A percentile compares a stretch with the other conserved stretches of the same genome.
Evolutionary conservation across 495 filamentous ascomycete genomes (phyloP).

Genomic region (Hyaloscypha bicolor): DNA sequence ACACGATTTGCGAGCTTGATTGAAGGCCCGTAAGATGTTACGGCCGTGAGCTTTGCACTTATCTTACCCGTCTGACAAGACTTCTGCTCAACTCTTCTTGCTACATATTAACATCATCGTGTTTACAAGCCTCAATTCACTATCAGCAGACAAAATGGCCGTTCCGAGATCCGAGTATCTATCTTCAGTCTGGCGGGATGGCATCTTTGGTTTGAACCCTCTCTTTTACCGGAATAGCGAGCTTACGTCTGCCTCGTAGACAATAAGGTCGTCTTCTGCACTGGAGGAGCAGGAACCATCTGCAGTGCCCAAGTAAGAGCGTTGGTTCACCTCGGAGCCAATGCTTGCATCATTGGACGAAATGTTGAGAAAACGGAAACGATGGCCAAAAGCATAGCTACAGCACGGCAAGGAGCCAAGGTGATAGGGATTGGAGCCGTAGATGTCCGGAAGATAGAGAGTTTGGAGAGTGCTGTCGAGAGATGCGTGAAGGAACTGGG

Average conservation of each 20-base stretch:
- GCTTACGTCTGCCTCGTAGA: constrained; percentile 44
- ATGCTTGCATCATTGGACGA: constrained; percentile 91
- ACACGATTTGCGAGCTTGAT: neutral
- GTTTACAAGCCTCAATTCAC: neutral
- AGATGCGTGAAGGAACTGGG: constrained; percentile 81
- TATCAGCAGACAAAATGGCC: constrained; percentile 51
- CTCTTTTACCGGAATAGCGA: neutral
- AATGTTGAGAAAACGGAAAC: constrained; percentile 86
- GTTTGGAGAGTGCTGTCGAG: constrained; percentile 70
- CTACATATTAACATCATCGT: neutral
- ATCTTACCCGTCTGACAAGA: neutral
- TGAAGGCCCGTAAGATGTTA: neutral
- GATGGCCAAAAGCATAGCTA: constrained; percentile 78
- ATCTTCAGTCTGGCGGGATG: constrained; percentile 80
- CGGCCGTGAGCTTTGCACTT: constrained; percentile 4
- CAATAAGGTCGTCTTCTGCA: constrained; percentile 93
- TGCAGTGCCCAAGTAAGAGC: constrained; percentile 92
- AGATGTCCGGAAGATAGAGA: constrained; percentile 66
- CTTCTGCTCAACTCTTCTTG: constrained; percentile 7
- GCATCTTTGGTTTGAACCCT: constrained; percentile 68
- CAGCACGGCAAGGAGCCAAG: constrained; percentile 72
- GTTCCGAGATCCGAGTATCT: constrained; percentile 73
- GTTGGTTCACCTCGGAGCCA: constrained; percentile 85
- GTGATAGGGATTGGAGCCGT: constrained; percentile 84
- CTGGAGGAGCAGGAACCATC: constrained; percentile 91